phyloP scores from a whole-genome alignment of 805 yeast species.

The Nakazawaea sp. region DNA sequence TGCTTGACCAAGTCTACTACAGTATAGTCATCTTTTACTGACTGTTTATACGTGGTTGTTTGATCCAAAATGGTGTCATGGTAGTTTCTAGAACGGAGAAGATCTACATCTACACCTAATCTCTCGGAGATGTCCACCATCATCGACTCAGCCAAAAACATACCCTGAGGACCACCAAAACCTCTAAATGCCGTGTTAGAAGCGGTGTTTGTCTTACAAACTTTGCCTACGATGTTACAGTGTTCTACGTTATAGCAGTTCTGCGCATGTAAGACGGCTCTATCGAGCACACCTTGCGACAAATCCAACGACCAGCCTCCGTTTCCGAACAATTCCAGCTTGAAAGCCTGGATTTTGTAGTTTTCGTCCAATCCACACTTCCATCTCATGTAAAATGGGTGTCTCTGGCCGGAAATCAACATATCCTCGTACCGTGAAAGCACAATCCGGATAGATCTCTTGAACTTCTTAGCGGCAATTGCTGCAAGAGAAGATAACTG shows the following conservation, averaged over 20 bases:
- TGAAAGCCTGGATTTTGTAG: constrained; percentile 31
- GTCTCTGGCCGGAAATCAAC: constrained; percentile 39
- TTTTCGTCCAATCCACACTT: constrained; percentile 33
- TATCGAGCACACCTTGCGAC: constrained; percentile 40
- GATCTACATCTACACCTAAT: constrained; percentile 32
- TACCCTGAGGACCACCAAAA: constrained; percentile 45
- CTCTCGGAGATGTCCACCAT: constrained; percentile 32
- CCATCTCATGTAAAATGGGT: constrained; percentile 38
- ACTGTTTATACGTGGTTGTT: constrained; percentile 33
- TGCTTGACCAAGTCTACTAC: constrained; percentile 29
- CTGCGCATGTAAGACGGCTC: constrained; percentile 36
- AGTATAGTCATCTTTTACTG: constrained; percentile 32
- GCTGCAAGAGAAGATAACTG: constrained; percentile 31
- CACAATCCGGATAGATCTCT: constrained; percentile 34
- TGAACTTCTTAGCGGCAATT: constrained; percentile 34
- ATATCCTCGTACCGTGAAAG: constrained; percentile 36
- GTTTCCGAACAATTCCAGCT: constrained; percentile 33
- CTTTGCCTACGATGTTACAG: constrained; percentile 28
- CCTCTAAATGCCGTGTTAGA: constrained; percentile 44
- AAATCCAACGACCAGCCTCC: constrained; percentile 44
- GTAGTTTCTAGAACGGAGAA: constrained; percentile 30
- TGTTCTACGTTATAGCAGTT: constrained; percentile 38
- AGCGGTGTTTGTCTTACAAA: constrained; percentile 37
- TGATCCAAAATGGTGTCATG: constrained; percentile 19
- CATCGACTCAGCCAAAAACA: constrained; percentile 35